Evolutionary conservation across 441 rosid species (phyloP), one percentile per base, ranked within the genome.

Genomic region (Manihot esculenta): DNA sequence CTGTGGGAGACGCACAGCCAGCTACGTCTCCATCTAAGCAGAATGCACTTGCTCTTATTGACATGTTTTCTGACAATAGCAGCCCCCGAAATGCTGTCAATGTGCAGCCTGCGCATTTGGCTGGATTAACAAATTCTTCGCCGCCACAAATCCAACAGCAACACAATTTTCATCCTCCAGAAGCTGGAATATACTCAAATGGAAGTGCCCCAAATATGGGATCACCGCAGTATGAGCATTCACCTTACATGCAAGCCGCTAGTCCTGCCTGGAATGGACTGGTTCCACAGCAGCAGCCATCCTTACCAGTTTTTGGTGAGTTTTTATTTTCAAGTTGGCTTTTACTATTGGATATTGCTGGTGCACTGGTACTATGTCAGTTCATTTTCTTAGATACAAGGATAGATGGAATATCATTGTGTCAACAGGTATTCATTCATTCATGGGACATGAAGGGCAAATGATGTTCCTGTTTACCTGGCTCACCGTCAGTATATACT

Each of bases 21-120:
- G 78, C 80, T 68, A 81, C n/a, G n/a, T n/a, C 83, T 64, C 77
- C 74, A 58, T 83, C 91, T 21, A 90, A 89, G 79, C 89, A 93
- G 82, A 96, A 90, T 75, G 97, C 97, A 50, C 92, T 96, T 42
- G 90, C 86, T 77, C 93, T 93, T 62, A 80, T 91, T 14, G 98
- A 93, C 79, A 83, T 96, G 93, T 91, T 87, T 76, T 83, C 94
- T 59, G 93, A 87, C 59, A 65, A 77, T 49, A 81, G 76, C 73
- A 87, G 63, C 70, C 67, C 76, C 66, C 83, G 80, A 56, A 79
- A 78, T 83, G 77, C 90, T 75, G 83, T 79, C 66, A 83, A 83
- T 56, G 73, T 80, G 63, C 92, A 84, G 71, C 72, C 86, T 81
- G 72, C 80, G 24, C 78, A 41, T 81, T 54, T 76, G 26, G 77